Evolutionary conservation across 495 filamentous ascomycete genomes (phyloP).

Genomic region (Xylaria nigripes): DNA sequence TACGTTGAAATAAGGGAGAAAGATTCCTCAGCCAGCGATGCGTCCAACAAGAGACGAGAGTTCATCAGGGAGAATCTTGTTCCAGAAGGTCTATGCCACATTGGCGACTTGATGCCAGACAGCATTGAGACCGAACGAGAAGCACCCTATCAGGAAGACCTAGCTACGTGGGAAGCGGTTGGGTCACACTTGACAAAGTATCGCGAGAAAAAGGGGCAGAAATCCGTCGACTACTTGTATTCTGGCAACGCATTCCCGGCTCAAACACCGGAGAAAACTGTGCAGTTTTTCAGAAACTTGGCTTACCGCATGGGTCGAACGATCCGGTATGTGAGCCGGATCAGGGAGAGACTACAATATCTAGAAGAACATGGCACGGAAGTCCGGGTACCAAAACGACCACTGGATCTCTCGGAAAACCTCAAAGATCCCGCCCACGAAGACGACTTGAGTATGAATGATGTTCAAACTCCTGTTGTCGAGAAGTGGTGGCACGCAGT

Average conservation of each 20-base stretch:
- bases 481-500: slow-evolving; percentile 17
- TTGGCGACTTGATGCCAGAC: neutral
- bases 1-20: slow-evolving; percentile 6
- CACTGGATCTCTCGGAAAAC: slow-evolving; percentile 5
- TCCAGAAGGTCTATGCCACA: slow-evolving; percentile 1
- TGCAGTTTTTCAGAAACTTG: slow-evolving; percentile 24
- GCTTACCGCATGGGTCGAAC: slow-evolving; percentile 25
- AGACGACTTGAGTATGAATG: neutral
- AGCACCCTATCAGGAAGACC: neutral
- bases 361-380: neutral
- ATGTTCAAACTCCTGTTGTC: neutral
- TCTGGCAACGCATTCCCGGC: neutral
- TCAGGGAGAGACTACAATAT: slow-evolving; percentile 16
- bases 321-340: slow-evolving; percentile 14
- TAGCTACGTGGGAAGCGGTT: slow-evolving; percentile 7
- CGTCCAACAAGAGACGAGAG: neutral
- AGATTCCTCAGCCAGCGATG: neutral
- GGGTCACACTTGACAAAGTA: slow-evolving; percentile 1
- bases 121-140: neutral
- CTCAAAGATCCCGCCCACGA: slow-evolving; percentile 11
- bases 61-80: slow-evolving; percentile 4
- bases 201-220: neutral
- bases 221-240: neutral
- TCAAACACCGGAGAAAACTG: slow-evolving; percentile 18
- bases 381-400: neutral